Evolutionary conservation across 1,284 basidiomycete genomes (phyloP).

Genomic region (Prillingera fragicola): DNA sequence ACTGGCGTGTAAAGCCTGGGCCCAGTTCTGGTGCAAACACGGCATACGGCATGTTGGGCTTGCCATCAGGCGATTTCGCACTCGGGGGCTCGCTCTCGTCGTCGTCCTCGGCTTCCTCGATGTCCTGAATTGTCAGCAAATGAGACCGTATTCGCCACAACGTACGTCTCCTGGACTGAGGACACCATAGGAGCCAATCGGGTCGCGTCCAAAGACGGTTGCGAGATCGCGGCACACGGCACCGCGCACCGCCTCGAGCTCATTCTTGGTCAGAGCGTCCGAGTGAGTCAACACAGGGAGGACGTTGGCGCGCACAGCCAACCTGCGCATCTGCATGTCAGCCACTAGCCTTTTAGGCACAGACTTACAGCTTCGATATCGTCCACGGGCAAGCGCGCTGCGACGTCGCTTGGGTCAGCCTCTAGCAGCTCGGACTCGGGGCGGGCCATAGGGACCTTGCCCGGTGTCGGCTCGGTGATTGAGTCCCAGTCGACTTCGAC

Average conservation of each 20-base stretch:
- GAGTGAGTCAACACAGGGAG: constrained; percentile 37
- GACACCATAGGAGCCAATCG: constrained; percentile 13
- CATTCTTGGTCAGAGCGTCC: constrained; percentile 31
- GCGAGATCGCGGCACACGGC: constrained; percentile 30
- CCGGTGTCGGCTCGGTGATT: constrained; percentile 8
- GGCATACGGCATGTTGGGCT: constrained; percentile 17
- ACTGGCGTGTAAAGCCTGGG: constrained; percentile 19
- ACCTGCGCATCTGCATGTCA: constrained; percentile 30
- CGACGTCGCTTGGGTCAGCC: constrained; percentile 5
- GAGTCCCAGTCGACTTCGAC: constrained; percentile 19
- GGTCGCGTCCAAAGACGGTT: constrained; percentile 16
- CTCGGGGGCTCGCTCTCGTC: constrained; percentile 3
- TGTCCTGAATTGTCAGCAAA: constrained; percentile 3
- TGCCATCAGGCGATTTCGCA: constrained; percentile 5
- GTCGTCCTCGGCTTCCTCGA: constrained; percentile 9
- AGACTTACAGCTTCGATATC: constrained; percentile 17
- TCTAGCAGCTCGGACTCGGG: constrained; percentile 10
- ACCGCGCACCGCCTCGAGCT: constrained; percentile 23
- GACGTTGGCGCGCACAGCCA: constrained; percentile 34
- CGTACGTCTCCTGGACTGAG: constrained; percentile 9
- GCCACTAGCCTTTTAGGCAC: background rate
- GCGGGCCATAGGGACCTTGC: constrained; percentile 4
- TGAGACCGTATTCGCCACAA: constrained; percentile 23
- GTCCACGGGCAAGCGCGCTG: constrained; percentile 12
- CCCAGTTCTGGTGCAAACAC: constrained; percentile 23